Evolutionary conservation across 805 yeast genomes (phyloP).

Genomic region (Lipomyces spencermartinsiae): DNA sequence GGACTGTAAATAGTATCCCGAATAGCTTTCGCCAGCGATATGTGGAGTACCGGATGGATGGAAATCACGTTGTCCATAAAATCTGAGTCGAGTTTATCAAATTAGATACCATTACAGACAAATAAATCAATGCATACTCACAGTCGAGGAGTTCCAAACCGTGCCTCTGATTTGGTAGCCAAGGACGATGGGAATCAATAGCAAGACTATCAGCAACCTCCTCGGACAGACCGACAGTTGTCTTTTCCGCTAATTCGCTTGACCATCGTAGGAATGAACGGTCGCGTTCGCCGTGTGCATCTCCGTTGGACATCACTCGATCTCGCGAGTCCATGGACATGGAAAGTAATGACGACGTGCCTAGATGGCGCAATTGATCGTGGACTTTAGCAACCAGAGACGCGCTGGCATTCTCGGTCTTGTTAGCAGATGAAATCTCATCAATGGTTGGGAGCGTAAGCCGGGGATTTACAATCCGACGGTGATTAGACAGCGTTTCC

Average conservation of each 20-base stretch:
- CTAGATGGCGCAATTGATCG: constrained; percentile 13
- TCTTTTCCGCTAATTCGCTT: constrained; percentile 18
- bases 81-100: background rate
- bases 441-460: background rate
- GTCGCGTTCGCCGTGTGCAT: constrained; percentile 1
- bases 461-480: background rate
- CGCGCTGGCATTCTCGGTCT: background rate
- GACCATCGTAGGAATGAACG: constrained; percentile 22
- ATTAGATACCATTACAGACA: background rate
- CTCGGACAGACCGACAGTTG: constrained; percentile 32
- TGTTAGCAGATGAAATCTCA: background rate
- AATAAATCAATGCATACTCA: constrained; percentile 1
- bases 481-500: background rate
- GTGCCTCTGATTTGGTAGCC: constrained; percentile 19
- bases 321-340: background rate
- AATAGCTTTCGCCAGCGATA: constrained; percentile 16
- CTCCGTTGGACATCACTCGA: background rate
- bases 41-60: constrained; percentile 16
- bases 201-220: constrained; percentile 30
- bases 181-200: constrained; percentile 32
- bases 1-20: constrained; percentile 21
- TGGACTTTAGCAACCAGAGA: constrained; percentile 22
- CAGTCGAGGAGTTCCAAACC: constrained; percentile 27
- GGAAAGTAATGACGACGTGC: constrained; percentile 9
- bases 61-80: constrained; percentile 15